Evolutionary conservation across 1,139 yeast genomes (phyloP), one percentile per base, ranked within the genome.

Genomic region (Hanseniaspora sp.): DNA sequence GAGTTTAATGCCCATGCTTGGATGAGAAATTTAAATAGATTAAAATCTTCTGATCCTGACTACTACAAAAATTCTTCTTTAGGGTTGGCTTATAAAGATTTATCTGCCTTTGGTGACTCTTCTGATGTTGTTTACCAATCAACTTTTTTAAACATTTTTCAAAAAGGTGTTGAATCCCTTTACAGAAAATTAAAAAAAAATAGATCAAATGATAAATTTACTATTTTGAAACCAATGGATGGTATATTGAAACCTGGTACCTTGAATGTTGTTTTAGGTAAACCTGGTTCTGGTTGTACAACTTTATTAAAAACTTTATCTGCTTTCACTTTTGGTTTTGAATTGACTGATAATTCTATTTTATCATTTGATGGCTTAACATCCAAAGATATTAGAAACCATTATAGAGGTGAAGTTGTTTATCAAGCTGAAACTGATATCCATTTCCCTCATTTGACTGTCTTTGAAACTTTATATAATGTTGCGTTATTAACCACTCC

Each of bases 261-360:
- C 61, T 72, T 85, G 54, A 77, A 86, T 5, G 86, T 85, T 51
- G 94, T 84, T 1, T 69, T 84, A 42, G 94, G 94, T 45, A 77
- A 90, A 65, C 94, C 94, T 0, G 94, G 94, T 63, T 79, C 90
- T 31, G 95, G 95, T 56, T 86, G 95, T 68, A 77, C 95, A 1
- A 84, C 95, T 1, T 74, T 84, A 53, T 69, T 86, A 62, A 84
- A 83, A 62, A 76, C 92, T 0, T 74, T 85, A 57, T 77, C 90
- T 8, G 69, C 83, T 38, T 79, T 81, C 59, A 83, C 90, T 5
- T 79, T 82, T 64, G 95, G 94, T 51, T 85, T 83, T 65, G 69
- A 78, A 45, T 63, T 84, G 45, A 80, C 74, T 54, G 68, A 73
- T 45, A 62, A 59, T 30, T 48, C 61, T 3, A 52, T 59, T 33